Base-by-base conservation (phyloP, 768 basidiomycete genomes). In the Cystofilobasidium ferigula region DNA sequence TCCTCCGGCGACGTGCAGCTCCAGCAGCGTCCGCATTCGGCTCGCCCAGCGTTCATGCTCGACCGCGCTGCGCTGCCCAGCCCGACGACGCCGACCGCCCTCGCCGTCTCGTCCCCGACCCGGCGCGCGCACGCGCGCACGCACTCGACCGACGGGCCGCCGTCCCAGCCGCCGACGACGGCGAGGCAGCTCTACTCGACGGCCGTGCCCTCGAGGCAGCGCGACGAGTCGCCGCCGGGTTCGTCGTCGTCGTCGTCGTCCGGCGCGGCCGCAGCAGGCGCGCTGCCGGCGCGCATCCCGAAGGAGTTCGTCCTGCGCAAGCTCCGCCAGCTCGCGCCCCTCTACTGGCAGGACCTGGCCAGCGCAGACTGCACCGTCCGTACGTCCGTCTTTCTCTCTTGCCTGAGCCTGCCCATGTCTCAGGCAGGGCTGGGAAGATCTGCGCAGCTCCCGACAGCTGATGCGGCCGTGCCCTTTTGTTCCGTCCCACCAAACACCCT, bases 261-360 rank as follows among this genome's bases (percentile, higher is more conserved):
- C n/a, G n/a, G n/a, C n/a, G n/a, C n/a, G n/a, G n/a, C n/a, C n/a
- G n/a, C n/a, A n/a, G n/a, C n/a, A n/a, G n/a, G n/a, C n/a, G n/a
- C n/a, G n/a, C n/a, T n/a, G n/a, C n/a, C n/a, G n/a, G n/a, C n/a
- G n/a, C n/a, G n/a, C 45, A 54, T 54, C 51, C 51, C 62, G 2
- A 40, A 22, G 26, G 35, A n/a, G 13, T 63, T 40, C 36, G 9
- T 34, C 7, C 24, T 36, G 2, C n/a, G 16, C 12, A 54, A 38
- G n/a, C 35, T 56, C 16, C 10, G 26, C 16, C n/a, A 56, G 62
- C 62, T 63, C 36, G 62, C 62, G 10, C 51, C 51, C 18, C 10
- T 5, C 9, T 63, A 56, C 28, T 53, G 38, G n/a, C 48, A 53
- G 26, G 8, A 40, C 3, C 18, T 22, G 8, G 0, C 24, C 2